These are phyloP conservation scores for Hemileccinum impolitum DNA, from an alignment of 768 basidiomycete species.

Conservation along the genomic window DNA sequence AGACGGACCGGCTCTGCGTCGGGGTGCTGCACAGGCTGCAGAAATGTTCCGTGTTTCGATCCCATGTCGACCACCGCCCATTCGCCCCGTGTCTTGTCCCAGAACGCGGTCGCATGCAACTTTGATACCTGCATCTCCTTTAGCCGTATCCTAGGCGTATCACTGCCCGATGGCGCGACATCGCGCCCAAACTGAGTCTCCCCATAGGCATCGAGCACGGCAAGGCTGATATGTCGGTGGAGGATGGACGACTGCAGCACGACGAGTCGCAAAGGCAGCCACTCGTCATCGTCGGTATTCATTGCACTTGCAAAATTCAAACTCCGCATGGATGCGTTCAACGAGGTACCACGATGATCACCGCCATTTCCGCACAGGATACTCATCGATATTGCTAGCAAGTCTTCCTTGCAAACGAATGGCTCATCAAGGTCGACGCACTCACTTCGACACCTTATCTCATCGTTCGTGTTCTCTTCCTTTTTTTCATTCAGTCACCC, in stretches of 20 bases:
- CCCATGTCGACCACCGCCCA: conserved; percentile 86
- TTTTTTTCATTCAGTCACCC: conserved; percentile 3
- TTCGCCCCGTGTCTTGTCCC: conserved; percentile 53
- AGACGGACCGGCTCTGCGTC: conserved; percentile 43
- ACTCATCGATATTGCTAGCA: conserved; percentile 39
- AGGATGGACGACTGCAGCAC: conserved; percentile 44
- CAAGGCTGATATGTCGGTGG: conserved; percentile 47
- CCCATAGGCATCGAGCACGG: conserved; percentile 57
- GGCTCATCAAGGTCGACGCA: conserved; percentile 66
- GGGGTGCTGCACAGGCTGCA: conserved; percentile 30
- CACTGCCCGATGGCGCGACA: conserved; percentile 44
- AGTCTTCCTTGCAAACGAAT: conserved; percentile 61
- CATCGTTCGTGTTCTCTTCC: conserved; percentile 48
- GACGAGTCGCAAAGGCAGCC: conserved; percentile 39
- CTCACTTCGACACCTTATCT: conserved; percentile 65
- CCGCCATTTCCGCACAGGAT: not conserved
- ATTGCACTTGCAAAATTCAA: conserved; percentile 11
- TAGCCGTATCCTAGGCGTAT: conserved; percentile 63
- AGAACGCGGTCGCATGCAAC: conserved; percentile 71
- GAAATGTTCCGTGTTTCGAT: conserved; percentile 79
- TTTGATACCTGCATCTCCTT: conserved; percentile 87
- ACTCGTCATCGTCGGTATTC: conserved; percentile 49
- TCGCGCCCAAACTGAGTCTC: conserved; percentile 79
- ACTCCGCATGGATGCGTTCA: conserved; percentile 47
- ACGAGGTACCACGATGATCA: conserved; percentile 33